Conservation (phyloP, 371 early-diverging fungal species). For the Zancudomyces culisetae region DNA sequence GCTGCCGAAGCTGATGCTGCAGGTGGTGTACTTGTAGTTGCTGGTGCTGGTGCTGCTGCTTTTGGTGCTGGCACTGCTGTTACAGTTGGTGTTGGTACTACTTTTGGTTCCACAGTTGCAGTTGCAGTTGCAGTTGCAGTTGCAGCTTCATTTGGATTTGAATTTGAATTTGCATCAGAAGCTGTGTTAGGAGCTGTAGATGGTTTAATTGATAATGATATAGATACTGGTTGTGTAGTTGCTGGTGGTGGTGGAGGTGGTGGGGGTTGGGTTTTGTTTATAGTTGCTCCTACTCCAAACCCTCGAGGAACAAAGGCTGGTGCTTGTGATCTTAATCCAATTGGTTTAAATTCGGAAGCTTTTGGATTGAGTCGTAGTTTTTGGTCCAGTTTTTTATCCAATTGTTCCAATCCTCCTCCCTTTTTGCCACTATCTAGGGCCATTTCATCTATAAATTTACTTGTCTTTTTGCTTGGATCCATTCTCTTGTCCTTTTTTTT, state of each 20-base stretch:
- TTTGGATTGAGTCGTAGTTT: conserved; percentile 9
- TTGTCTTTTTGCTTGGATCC: background rate
- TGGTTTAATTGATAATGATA: background rate
- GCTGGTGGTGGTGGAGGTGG: background rate
- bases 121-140: background rate
- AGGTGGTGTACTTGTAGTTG: conserved; percentile 1
- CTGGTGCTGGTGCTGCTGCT: background rate
- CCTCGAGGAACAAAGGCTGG: conserved; percentile 29
- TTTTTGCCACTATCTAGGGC: background rate
- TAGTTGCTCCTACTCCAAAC: background rate
- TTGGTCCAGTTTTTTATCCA: background rate
- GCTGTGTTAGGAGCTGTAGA: conserved; percentile 2
- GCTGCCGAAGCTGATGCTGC: background rate
- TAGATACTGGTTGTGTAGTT: background rate
- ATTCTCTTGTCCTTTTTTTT: background rate
- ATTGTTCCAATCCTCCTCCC: background rate
- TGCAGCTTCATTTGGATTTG: background rate
- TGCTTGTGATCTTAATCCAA: conserved; percentile 29
- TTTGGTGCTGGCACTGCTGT: background rate
- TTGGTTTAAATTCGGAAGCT: conserved; percentile 21
- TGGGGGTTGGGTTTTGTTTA: background rate
- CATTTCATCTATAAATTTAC: background rate
- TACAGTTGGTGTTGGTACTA: background rate
- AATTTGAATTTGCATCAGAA: conserved; percentile 5
- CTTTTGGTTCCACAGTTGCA: background rate